Evolutionary conservation across 208 protist species (phyloP).

Genomic region (Zelonia costaricensis): DNA sequence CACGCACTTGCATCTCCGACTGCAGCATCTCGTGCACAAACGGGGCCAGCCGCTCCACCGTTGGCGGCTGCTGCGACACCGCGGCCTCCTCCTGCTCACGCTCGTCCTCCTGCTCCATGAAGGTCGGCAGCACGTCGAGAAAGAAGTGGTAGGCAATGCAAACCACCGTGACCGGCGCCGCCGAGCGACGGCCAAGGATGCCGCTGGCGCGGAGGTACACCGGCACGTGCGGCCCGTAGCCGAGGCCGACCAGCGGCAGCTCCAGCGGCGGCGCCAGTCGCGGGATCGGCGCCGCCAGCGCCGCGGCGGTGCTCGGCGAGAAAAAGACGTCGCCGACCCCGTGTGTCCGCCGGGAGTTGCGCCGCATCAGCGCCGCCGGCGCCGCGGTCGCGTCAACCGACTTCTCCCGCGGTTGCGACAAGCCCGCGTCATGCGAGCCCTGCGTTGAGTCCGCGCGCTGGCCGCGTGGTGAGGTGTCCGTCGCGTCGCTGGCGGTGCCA

Average conservation of each 20-base stretch:
- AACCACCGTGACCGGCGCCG: conserved; percentile 31
- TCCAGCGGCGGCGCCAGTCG: conserved; percentile 7
- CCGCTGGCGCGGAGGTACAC: conserved; percentile 54
- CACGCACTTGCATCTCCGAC: conserved; percentile 15
- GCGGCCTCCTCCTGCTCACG: not conserved
- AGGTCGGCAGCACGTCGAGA: conserved; percentile 48
- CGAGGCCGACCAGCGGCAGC: conserved; percentile 54
- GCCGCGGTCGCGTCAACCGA: not conserved
- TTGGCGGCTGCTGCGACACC: not conserved
- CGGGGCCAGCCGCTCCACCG: not conserved
- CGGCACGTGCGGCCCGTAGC: conserved; percentile 36
- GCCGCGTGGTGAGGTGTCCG: too few species aligned
- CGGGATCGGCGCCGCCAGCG: not conserved
- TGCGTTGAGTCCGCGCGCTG: not conserved
- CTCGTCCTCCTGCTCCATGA: conserved; percentile 34
- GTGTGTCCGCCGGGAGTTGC: conserved; percentile 6
- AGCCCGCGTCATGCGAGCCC: not conserved
- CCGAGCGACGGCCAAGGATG: conserved; percentile 40
- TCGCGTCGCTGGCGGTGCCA: too few species aligned
- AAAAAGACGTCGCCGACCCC: not conserved
- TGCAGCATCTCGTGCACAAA: conserved; percentile 25
- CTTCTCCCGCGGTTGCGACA: not conserved
- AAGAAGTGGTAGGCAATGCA: conserved; percentile 76
- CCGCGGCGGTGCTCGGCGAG: not conserved
- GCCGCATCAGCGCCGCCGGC: not conserved